Evolutionary conservation across 345 rosid genomes (phyloP).

Genomic region (Aegle marmelos): DNA sequence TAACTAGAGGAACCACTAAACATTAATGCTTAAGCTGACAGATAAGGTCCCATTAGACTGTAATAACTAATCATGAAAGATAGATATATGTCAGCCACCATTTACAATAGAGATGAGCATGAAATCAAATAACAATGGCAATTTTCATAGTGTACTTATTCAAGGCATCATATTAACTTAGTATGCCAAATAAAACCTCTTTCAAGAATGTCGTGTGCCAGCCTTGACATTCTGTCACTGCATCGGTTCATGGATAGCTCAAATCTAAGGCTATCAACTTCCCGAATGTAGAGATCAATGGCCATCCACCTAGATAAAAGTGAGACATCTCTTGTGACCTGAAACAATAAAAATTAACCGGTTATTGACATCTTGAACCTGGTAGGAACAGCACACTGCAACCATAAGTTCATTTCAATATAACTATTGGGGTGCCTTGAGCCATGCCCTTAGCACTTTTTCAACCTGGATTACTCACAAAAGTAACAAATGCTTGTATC

Average conservation of each 20-base stretch:
- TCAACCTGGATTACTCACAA: background rate
- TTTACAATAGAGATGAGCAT: conserved; percentile 4
- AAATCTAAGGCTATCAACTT: conserved; percentile 87
- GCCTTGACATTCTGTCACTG: conserved; percentile 55
- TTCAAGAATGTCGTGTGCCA: conserved; percentile 83
- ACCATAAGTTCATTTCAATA: background rate
- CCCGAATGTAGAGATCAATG: conserved; percentile 82
- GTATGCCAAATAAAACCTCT: conserved; percentile 45
- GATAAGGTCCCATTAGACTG: background rate
- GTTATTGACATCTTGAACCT: conserved; percentile 5
- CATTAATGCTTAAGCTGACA: background rate
- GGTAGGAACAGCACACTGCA: conserved; percentile 2
- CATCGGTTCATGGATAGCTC: conserved; percentile 84
- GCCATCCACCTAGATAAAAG: conserved; percentile 99
- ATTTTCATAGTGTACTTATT: background rate
- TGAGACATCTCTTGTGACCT: conserved; percentile 94
- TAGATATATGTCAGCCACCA: background rate
- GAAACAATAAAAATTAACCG: conserved; percentile 28
- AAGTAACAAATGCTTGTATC: background rate
- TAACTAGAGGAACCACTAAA: background rate
- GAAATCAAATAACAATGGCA: conserved; percentile 3
- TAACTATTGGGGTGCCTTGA: background rate
- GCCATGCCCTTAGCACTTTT: no score
- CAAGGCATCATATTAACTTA: conserved; percentile 9
- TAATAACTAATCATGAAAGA: background rate